Evolutionary conservation across 23 red algal species (phyloP), one percentile per base, ranked within the genome.

Genomic region (Porphyridium purpureum): DNA sequence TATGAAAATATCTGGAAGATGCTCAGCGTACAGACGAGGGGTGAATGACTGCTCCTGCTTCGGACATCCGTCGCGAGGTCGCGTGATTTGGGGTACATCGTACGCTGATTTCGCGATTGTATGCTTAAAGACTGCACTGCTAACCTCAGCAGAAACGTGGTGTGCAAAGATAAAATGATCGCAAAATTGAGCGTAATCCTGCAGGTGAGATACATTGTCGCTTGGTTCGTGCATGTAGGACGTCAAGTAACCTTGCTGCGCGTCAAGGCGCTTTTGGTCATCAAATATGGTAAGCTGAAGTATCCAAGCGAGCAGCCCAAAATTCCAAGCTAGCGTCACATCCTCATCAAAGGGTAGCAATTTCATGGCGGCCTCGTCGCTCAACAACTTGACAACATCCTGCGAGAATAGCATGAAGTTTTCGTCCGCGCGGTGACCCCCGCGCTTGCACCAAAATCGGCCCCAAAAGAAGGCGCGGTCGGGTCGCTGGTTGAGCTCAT

Each of bases 221-320:
- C n/a, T n/a, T n/a, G 27, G 27, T 4, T 51, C 29, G 46, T 92
- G 83, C 72, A 92, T 80, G 38, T 81, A 92, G 4, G 53, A 0
- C 4, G 83, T 92, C 6, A 92, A 27, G 25, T 92, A 72, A 3
- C 66, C 66, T 24, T 92, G 83, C 48, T 92, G 83, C 14, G 83
- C 63, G 21, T 92, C 83, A 31, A 92, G 62, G 27, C 72, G 65
- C 1, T 2, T 3, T 34, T 81, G 74, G 50, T 92, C 83, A 60
- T 92, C 83, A 57, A 92, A 70, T 52, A 92, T 70, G 9, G 55
- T 79, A 63, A 92, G 27, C 20, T 92, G 79, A n/a, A 92, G 62
- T 6, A 81, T 51, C 66, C 66, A 69, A 1, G 83, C 70, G 57
- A 66, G 76, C 50, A 73, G 76, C 1, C 83, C 83, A 72, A 92